Percentiles rank a stretch among this genome's conserved stretches.
Evolutionary conservation across 1,139 yeast species (phyloP).

Genomic region (Kodamaea anthophila): DNA sequence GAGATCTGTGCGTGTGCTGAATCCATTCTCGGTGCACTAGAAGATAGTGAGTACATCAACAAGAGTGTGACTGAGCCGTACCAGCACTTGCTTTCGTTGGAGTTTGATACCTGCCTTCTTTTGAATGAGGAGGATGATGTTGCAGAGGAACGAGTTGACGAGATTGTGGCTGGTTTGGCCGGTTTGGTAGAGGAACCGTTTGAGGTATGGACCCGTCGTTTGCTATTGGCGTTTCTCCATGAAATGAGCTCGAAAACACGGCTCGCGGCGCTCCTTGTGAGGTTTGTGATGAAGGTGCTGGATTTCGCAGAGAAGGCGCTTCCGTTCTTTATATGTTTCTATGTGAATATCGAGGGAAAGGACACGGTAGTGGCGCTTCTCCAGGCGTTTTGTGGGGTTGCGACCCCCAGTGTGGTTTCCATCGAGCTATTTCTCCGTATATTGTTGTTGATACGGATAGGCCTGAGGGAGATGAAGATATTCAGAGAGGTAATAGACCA

Average conservation of each 20-base stretch:
- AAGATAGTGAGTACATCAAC: constrained; percentile 10
- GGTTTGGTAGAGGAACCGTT: constrained; percentile 7
- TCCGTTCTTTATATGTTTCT: constrained; percentile 22
- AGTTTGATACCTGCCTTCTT: constrained; percentile 27
- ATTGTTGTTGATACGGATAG: constrained; percentile 40
- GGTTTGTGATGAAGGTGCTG: constrained; percentile 19
- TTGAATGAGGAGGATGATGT: constrained; percentile 19
- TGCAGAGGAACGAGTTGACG: constrained; percentile 12
- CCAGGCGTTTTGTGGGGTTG: constrained; percentile 7
- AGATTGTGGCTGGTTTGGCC: constrained; percentile 11
- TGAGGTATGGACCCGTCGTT: constrained; percentile 24
- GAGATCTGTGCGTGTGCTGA: constrained; percentile 28
- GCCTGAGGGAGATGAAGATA: constrained; percentile 24
- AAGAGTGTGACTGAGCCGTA: constrained; percentile 11
- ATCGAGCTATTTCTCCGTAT: constrained; percentile 31
- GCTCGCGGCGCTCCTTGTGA: constrained; percentile 20
- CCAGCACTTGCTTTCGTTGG: constrained; percentile 22
- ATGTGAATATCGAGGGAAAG: constrained; percentile 13
- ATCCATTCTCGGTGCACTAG: constrained; percentile 32
- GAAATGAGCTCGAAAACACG: constrained; percentile 23
- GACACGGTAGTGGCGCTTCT: constrained; percentile 10
- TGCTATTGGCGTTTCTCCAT: constrained; percentile 28
- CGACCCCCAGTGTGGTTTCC: constrained; percentile 10
- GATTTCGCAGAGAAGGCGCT: constrained; percentile 18
- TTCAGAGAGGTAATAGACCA: constrained; percentile 31